Evolutionary conservation across 1,284 basidiomycete genomes (phyloP), one percentile per base, ranked within the genome.

Genomic region (Tilletia setariae): DNA sequence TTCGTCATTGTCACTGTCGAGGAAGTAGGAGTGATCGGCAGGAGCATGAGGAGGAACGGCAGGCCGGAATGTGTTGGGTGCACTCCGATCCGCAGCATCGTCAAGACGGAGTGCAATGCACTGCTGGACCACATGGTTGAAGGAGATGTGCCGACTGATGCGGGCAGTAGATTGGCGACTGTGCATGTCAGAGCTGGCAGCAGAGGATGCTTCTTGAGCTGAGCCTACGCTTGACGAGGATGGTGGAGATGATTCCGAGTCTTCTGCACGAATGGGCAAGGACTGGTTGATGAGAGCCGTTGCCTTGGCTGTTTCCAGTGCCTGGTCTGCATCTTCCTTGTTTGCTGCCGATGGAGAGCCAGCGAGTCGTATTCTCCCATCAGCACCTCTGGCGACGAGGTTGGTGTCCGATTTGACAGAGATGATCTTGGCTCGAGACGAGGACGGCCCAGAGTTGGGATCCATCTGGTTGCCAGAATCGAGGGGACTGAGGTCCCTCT

Each of bases 51-150:
- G 40, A 32, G 56, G 30, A 15, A 61, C 56, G 2, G 56, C 62
- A 6, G 42, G 62, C 16, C 62, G 42, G 32, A 63, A 25, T 32
- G 43, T 21, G 8, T 46, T 46, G 2, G 19, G 40, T n/a, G n/a
- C 62, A n/a, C 8, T 16, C 15, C 28, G 15, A 21, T n/a, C 62
- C 28, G 56, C 16, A 19, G 72, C 67, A 56, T 87, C 86, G 35
- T 40, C 35, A 11, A 40, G 35, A 40, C 35, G 35, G 79, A 98
- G 90, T n/a, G 95, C 91, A 73, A 98, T 95, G 81, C 90, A 94
- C 83, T 98, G 96, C 84, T 98, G 93, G 46, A 98, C 95, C 79
- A 94, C 95, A 0, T 94, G 95, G 84, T 98, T 98, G 87, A 98
- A 98, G 77, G 88, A 91, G 84, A 98, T 98, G 83, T 98, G 95